A percentile compares a stretch with the other conserved stretches of the same genome.
Conservation (phyloP, 2,329 filamentous ascomycete species). For the Orbilia ellipsospora region DNA sequence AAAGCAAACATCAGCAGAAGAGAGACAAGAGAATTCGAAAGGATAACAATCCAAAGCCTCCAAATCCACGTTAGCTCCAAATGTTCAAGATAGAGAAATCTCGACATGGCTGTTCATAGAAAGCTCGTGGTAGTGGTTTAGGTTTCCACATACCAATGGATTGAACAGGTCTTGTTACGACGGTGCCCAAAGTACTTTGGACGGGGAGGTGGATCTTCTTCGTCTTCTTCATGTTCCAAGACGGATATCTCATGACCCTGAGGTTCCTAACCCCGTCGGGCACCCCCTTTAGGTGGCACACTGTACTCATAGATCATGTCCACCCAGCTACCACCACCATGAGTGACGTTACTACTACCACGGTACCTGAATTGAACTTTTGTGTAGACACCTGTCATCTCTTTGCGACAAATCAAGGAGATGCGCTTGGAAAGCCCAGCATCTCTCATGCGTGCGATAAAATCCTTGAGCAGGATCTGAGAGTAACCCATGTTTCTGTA, state of each 20-base stretch:
- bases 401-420: constrained; percentile 40
- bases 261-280: constrained; percentile 24
- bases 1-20: background rate
- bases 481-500: constrained; percentile 41
- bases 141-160: background rate
- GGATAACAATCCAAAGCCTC: too few species aligned
- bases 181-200: background rate
- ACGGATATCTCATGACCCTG: background rate
- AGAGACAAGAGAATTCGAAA: too few species aligned
- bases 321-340: constrained; percentile 43
- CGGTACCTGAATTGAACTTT: constrained; percentile 32
- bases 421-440: constrained; percentile 49
- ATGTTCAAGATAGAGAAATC: too few species aligned
- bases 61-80: too few species aligned
- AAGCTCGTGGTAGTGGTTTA: background rate
- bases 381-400: constrained; percentile 44
- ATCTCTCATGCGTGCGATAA: constrained; percentile 45
- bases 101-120: background rate
- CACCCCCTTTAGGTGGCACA: constrained; percentile 16
- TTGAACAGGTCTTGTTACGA: background rate
- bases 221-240: too few species aligned
- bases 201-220: too few species aligned
- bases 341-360: constrained; percentile 32
- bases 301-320: constrained; percentile 47
- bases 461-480: constrained; percentile 47